A percentile compares a stretch with the other conserved stretches of the same genome.
phyloP scores from a whole-genome alignment of 1,284 basidiomycete genomes.

The Clitocybe nebularis region DNA sequence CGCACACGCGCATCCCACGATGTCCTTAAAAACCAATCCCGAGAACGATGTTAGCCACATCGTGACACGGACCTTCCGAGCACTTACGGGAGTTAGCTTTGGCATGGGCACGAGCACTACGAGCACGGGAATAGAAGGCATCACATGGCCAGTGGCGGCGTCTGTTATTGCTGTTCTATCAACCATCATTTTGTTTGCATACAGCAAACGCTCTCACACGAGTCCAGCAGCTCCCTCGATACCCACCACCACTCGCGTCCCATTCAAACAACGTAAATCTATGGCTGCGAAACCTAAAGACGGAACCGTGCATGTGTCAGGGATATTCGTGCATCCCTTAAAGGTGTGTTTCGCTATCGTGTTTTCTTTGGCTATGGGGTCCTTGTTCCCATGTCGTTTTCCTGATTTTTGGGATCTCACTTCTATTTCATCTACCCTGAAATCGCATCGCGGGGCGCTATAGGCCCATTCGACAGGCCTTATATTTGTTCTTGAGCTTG shows the following conservation, averaged over 20 bases:
- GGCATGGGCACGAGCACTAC: neutral
- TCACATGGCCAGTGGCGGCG: constrained; percentile 2
- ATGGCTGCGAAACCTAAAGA: constrained; percentile 13
- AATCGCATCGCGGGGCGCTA: no score
- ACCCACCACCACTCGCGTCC: neutral
- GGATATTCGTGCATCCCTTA: constrained; percentile 17
- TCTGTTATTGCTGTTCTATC: neutral
- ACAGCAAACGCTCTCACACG: neutral
- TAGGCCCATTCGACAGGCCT: no score
- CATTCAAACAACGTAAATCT: neutral
- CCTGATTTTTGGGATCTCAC: no score
- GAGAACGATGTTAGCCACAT: neutral
- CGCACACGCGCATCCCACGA: neutral
- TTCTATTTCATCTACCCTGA: no score
- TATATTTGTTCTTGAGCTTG: no score
- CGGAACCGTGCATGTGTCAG: constrained; percentile 15
- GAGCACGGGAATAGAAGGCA: neutral
- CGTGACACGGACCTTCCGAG: neutral
- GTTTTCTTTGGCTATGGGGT: no score
- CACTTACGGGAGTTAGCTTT: neutral
- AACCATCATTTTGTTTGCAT: neutral
- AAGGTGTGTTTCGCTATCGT: constrained; percentile 8
- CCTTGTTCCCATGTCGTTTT: no score
- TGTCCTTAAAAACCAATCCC: neutral
- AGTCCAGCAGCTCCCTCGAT: neutral